Base-by-base conservation (phyloP, 768 basidiomycete genomes). In the Rhizopogon rudus region DNA sequence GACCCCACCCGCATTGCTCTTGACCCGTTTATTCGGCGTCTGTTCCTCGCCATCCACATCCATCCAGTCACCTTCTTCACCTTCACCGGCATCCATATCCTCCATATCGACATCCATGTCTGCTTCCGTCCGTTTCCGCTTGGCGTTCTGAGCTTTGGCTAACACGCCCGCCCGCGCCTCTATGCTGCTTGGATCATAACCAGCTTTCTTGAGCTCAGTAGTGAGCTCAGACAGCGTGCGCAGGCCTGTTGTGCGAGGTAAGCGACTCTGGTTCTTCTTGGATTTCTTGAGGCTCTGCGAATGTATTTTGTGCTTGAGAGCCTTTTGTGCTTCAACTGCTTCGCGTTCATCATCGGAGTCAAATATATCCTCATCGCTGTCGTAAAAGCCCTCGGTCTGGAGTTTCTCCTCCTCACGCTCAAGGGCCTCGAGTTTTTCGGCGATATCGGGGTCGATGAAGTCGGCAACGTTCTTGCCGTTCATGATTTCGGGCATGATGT, bases 381-480 rank as follows among this genome's bases (percentile, higher is more conserved):
- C 91, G 70, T 98, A 99, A 78, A 91, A 98, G 3, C 97, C 97
- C 69, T 98, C 93, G 0, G 86, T 87, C 68, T 93, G 79, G n/a
- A 99, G 81, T 61, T 82, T 83, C 71, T 96, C 96, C 71, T 99
- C 97, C 68, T 98, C 97, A 16, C 91, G 84, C 72, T 99, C 96
- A 55, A 99, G 84, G 12, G 93, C 96, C 65, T 98, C 96, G 45
- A 99, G 86, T 73, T 94, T 96, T 72, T 95, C 95, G 17, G 84
- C 86, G 57, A 99, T 98, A 65, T 99, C 97, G 20, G 93, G 89
- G 71, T 98, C 96, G 70, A 98, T 91, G 59, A 99, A 99, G 77
- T 99, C 97, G 22, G 95, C 96, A 51, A 98, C 75, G 75, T 99
- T 99, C 82, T 98, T 98, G 74, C 97, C 97, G 61, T 98, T 86